Conservation (phyloP, 139 green algal species). For the Micractinium sp. region DNA sequence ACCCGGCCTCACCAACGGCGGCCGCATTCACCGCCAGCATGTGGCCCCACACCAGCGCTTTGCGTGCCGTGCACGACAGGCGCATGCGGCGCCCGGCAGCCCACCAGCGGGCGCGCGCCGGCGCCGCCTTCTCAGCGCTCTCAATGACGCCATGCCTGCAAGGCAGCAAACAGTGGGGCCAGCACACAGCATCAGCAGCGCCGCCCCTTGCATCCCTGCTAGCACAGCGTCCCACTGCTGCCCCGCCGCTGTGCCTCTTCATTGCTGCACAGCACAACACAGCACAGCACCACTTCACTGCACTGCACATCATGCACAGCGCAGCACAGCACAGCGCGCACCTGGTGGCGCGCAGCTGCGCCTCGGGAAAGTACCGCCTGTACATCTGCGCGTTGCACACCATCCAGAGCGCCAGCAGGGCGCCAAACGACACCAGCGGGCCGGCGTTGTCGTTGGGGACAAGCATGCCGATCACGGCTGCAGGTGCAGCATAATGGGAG, state of each 20-base stretch:
- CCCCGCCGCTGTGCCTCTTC: too few relatives aligned
- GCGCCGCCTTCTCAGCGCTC: neutral
- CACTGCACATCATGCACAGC: neutral
- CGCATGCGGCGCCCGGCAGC: neutral
- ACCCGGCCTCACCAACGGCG: neutral
- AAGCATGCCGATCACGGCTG: neutral
- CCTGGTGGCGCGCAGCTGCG: neutral
- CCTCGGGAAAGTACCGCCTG: neutral
- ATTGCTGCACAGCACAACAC: neutral
- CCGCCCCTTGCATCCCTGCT: neutral
- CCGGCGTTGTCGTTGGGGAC: neutral
- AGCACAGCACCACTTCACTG: neutral
- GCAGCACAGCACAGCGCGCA: neutral
- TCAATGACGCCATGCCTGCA: constrained; percentile 15
- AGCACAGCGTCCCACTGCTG: neutral
- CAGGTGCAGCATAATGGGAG: neutral
- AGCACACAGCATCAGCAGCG: neutral
- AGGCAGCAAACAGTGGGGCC: neutral
- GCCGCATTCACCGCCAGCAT: neutral
- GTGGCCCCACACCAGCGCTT: constrained; percentile 23
- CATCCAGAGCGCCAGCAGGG: constrained; percentile 4
- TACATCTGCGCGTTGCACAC: constrained; percentile 11
- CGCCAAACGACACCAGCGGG: neutral
- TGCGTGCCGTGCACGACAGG: neutral
- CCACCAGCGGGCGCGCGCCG: neutral